These are phyloP conservation scores for Cladorrhinum sp. DNA, from an alignment of 2,329 filamentous ascomycete genomes.

Conservation along the genomic window DNA sequence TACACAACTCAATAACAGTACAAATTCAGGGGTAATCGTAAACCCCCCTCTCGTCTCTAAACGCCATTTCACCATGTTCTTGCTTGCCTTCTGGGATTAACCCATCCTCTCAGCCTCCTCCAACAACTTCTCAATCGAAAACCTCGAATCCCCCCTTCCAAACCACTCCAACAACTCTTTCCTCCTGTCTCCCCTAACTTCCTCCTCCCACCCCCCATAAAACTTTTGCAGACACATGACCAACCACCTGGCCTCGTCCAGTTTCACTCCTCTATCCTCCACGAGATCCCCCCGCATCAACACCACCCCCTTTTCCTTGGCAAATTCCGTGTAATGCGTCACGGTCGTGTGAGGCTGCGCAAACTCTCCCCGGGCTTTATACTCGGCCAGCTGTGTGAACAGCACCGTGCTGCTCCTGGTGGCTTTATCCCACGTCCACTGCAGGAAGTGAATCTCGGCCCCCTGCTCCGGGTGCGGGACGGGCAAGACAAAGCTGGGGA, in stretches of 20 bases:
- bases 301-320: slow-evolving; percentile 70
- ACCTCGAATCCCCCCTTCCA: slow-evolving; percentile 69
- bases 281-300: slow-evolving; percentile 81
- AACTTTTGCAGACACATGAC: slow-evolving; percentile 93
- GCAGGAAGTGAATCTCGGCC: slow-evolving; percentile 92
- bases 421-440: slow-evolving; percentile 82
- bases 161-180: slow-evolving; percentile 78
- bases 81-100: slow-evolving; percentile 26
- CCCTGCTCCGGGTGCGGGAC: slow-evolving; percentile 66
- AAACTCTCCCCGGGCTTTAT: slow-evolving; percentile 85
- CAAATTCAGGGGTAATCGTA: not conserved
- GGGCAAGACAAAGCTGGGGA: slow-evolving; percentile 89
- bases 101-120: slow-evolving; percentile 84
- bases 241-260: slow-evolving; percentile 84
- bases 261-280: slow-evolving; percentile 69
- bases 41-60: slow-evolving; percentile 2
- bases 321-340: slow-evolving; percentile 84
- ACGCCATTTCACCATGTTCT: not conserved
- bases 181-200: slow-evolving; percentile 50
- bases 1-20: slow-evolving; percentile 1
- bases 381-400: slow-evolving; percentile 92
- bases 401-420: slow-evolving; percentile 70
- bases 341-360: slow-evolving; percentile 90
- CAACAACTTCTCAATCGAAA: slow-evolving; percentile 79
- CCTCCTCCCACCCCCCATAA: slow-evolving; percentile 65